These are phyloP conservation scores for Thelonectria discophora DNA, from an alignment of 2,329 filamentous ascomycete genomes.

Conservation along the genomic window DNA sequence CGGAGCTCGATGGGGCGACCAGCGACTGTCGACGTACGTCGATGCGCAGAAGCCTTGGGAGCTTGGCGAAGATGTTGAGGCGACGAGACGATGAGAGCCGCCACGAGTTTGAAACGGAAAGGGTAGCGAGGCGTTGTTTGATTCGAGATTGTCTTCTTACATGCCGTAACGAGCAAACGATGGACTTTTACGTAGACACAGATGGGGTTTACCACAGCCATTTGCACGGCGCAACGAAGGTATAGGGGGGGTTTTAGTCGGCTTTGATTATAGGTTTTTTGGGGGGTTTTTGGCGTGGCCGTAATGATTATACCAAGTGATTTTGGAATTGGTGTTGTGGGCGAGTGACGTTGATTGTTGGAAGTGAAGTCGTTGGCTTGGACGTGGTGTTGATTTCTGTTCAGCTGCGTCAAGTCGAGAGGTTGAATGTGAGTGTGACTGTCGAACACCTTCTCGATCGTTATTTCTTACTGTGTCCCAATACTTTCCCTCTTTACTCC, in stretches of 20 bases:
- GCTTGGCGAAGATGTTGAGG: conserved; percentile 63
- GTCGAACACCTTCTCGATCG: too few species aligned
- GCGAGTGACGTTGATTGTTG: not conserved
- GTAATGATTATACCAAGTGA: conserved; percentile 20
- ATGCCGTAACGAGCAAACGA: conserved; percentile 41
- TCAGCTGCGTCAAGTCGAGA: too few species aligned
- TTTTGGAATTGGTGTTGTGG: conserved; percentile 1
- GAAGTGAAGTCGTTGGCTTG: too few species aligned
- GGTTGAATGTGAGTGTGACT: too few species aligned
- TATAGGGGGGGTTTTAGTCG: conserved; percentile 16
- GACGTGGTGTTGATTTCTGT: too few species aligned
- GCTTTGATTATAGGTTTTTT: conserved; percentile 19
- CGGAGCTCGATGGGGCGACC: conserved; percentile 69
- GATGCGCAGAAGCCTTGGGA: conserved; percentile 64
- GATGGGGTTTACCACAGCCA: conserved; percentile 29
- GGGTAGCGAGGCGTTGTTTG: conserved; percentile 38
- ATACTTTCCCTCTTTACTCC: too few species aligned
- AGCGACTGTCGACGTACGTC: conserved; percentile 62
- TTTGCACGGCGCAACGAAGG: conserved; percentile 34
- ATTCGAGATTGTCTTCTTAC: conserved; percentile 34
- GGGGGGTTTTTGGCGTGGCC: conserved; percentile 1
- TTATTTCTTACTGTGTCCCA: too few species aligned
- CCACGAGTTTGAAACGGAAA: conserved; percentile 7
- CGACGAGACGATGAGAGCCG: conserved; percentile 40
- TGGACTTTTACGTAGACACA: conserved; percentile 39